phyloP scores from a whole-genome alignment of 805 yeast species.

The Teunomyces tritomae region DNA sequence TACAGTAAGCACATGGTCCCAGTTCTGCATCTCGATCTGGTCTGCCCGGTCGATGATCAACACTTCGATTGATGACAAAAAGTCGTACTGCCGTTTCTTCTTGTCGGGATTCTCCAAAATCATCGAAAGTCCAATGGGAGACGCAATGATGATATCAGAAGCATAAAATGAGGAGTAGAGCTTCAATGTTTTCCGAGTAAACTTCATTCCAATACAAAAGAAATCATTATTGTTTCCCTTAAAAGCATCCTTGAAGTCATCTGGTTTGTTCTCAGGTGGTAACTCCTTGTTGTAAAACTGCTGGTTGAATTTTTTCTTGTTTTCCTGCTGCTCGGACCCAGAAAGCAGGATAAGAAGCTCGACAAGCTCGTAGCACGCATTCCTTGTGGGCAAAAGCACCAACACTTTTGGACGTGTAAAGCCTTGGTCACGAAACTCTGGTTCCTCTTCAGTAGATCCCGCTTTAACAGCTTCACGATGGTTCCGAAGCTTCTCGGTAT shows the following conservation, averaged over 20 bases:
- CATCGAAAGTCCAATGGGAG: slow-evolving; percentile 82
- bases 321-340: slow-evolving; percentile 75
- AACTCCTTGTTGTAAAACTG: slow-evolving; percentile 62
- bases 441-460: slow-evolving; percentile 29
- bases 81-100: slow-evolving; percentile 68
- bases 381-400: slow-evolving; percentile 79
- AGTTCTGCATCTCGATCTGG: slow-evolving; percentile 85
- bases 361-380: slow-evolving; percentile 69
- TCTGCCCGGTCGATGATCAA: slow-evolving; percentile 79
- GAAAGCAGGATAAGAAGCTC: slow-evolving; percentile 58
- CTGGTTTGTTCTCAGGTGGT: slow-evolving; percentile 62
- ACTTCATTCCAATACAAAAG: slow-evolving; percentile 86
- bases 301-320: slow-evolving; percentile 66
- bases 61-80: slow-evolving; percentile 84
- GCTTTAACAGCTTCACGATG: slow-evolving; percentile 39
- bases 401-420: slow-evolving; percentile 90
- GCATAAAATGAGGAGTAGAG: slow-evolving; percentile 79
- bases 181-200: slow-evolving; percentile 83
- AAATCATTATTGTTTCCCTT: slow-evolving; percentile 90
- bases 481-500: slow-evolving; percentile 56
- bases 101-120: slow-evolving; percentile 62
- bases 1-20: slow-evolving; percentile 75
- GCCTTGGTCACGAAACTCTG: slow-evolving; percentile 87
- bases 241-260: slow-evolving; percentile 75
- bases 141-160: slow-evolving; percentile 84